Conservation (phyloP, 1,284 basidiomycete genomes). For the Pholiota adiposa region DNA sequence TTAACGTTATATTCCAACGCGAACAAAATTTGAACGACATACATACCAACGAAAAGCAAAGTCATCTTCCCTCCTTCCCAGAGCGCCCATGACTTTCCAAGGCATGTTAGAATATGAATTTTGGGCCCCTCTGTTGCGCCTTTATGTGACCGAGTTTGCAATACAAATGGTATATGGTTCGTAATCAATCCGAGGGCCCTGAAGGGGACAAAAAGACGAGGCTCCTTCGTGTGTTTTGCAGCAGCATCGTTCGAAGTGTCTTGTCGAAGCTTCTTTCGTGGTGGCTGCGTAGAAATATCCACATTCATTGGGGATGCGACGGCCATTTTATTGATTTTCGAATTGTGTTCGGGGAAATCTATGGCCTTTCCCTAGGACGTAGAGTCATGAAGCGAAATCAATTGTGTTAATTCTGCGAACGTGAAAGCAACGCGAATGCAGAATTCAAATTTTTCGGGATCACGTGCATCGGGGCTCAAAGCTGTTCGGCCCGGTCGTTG, state of each 20-base stretch:
- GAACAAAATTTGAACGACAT: constrained; percentile 7
- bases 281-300: constrained; percentile 36
- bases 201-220: constrained; percentile 90
- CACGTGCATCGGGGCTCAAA: background rate
- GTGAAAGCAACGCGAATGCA: background rate
- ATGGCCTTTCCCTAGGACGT: background rate
- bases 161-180: constrained; percentile 88
- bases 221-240: constrained; percentile 36
- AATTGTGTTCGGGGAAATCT: background rate
- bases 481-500: background rate
- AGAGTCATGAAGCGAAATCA: constrained; percentile 1
- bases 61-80: constrained; percentile 97
- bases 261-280: constrained; percentile 48
- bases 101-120: constrained; percentile 85
- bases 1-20: background rate
- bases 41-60: constrained; percentile 90
- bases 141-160: constrained; percentile 88
- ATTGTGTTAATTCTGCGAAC: background rate
- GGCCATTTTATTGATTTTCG: constrained; percentile 6
- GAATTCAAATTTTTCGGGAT: constrained; percentile 15
- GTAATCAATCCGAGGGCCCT: constrained; percentile 93
- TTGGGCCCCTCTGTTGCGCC: constrained; percentile 84
- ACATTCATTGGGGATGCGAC: constrained; percentile 18
- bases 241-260: constrained; percentile 25
- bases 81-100: constrained; percentile 92